Evolutionary conservation across 768 basidiomycete genomes (phyloP), one percentile per base, ranked within the genome.

Genomic region (Boletus bicolor): DNA sequence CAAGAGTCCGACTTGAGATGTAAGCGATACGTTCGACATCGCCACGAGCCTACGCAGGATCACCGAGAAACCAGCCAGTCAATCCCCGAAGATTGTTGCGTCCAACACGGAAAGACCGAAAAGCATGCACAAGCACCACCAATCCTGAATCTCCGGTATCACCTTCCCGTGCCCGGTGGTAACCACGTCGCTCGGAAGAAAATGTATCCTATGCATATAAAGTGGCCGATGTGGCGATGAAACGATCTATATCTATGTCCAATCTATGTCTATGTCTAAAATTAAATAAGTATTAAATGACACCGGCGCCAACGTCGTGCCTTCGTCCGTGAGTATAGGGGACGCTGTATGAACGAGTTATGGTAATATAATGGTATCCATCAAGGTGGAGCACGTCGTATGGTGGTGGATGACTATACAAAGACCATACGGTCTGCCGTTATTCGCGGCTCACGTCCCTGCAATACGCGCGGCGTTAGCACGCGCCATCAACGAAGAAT

Each of bases 361-460:
- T 14, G 17, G 12, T 53, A 58, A 30, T 34, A 10, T 28, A 44
- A 34, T 21, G 44, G 38, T 46, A 30, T 46, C 41, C 19, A 47
- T 46, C 15, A 17, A 19, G 39, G 14, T 2, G n/a, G 35, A 45
- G 21, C 14, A 9, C 8, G 15, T 26, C 9, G 30, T 17, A 17
- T 8, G 12, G 6, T 12, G 49, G 44, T 17, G 26, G 9, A 42
- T 44, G 15, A 41, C 21, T 26, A 39, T 45, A 24, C 24, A 34
- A 32, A 30, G 39, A 9, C 48, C 24, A n/a, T 17, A 4, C 41
- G 7, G 8, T 17, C 21, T 7, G 15, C 12, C 34, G 19, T 68
- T 53, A 73, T 8, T 73, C 72, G 12, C 72, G 70, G 35, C 72
- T 73, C 54, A 73, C 67, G 44, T 73, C 72, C 57, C 72, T 73